Conservation (phyloP, 805 yeast genomes). For the Vanderwaltozyma tropicalis region DNA sequence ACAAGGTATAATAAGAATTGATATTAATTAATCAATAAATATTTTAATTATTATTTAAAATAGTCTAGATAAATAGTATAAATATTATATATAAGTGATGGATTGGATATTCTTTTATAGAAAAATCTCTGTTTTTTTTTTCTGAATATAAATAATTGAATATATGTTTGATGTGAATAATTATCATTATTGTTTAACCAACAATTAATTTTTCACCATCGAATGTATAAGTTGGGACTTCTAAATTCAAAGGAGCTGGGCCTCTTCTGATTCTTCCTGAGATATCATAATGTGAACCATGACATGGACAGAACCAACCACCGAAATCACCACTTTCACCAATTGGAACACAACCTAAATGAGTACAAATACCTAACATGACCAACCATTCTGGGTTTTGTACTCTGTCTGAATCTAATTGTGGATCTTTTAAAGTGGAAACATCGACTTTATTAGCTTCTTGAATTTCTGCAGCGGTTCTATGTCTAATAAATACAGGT, state of each 20-base stretch:
- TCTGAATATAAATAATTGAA: too few species aligned
- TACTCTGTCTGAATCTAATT: constrained; percentile 86
- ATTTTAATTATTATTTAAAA: too few species aligned
- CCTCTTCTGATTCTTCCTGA: constrained; percentile 99
- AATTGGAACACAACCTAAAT: constrained; percentile 99
- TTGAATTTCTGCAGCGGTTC: constrained; percentile 84
- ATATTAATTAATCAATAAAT: too few species aligned
- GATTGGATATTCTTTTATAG: not conserved
- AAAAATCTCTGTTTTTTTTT: not conserved
- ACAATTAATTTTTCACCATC: constrained; percentile 74
- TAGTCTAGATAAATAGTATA: too few species aligned
- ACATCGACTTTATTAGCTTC: constrained; percentile 87
- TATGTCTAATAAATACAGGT: constrained; percentile 98
- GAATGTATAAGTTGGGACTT: constrained; percentile 86
- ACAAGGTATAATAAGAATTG: too few species aligned
- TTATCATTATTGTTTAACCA: constrained; percentile 45
- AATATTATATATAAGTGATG: too few species aligned
- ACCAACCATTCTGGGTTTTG: constrained; percentile 96
- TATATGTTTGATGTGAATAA: too few species aligned
- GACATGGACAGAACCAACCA: constrained; percentile 99
- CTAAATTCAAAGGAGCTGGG: constrained; percentile 98
- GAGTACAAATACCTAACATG: constrained; percentile 99
- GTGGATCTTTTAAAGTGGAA: constrained; percentile 81
- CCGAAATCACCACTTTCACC: constrained; percentile 99
- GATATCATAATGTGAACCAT: constrained; percentile 99